These are phyloP conservation scores for Penicillium sp. DNA, from an alignment of 2,329 filamentous ascomycete genomes.

Conservation along the genomic window DNA sequence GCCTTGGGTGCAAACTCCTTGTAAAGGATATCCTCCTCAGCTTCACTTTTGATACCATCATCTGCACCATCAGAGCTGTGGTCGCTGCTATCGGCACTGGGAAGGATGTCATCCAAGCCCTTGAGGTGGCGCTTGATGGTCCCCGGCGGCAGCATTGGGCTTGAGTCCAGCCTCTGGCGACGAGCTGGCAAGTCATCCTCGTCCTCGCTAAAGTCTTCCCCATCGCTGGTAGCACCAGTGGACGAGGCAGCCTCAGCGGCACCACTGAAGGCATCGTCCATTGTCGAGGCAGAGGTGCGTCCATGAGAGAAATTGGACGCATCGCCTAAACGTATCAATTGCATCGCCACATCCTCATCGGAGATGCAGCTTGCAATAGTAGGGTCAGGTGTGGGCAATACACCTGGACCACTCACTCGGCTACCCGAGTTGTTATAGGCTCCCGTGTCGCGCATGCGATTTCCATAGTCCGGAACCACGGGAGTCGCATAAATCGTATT, in stretches of 20 bases:
- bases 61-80: constrained; percentile 56
- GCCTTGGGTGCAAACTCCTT: constrained; percentile 37
- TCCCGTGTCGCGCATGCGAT: constrained; percentile 55
- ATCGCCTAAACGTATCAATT: constrained; percentile 90
- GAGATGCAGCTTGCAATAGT: constrained; percentile 95
- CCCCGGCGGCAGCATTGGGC: constrained; percentile 39
- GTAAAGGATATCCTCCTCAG: constrained; percentile 38
- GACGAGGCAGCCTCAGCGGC: constrained; percentile 77
- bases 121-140: constrained; percentile 41
- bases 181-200: constrained; percentile 45
- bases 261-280: constrained; percentile 88
- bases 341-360: constrained; percentile 93
- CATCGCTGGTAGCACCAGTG: constrained; percentile 72
- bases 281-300: constrained; percentile 81
- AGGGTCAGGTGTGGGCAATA: constrained; percentile 89
- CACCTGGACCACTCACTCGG: constrained; percentile 42
- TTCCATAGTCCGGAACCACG: constrained; percentile 46
- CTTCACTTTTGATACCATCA: constrained; percentile 47
- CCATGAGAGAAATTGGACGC: constrained; percentile 89
- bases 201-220: constrained; percentile 56
- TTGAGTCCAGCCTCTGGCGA: constrained; percentile 37
- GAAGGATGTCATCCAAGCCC: constrained; percentile 45
- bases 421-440: constrained; percentile 36
- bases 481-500: constrained; percentile 55
- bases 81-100: constrained; percentile 50